These are phyloP conservation scores for Entamoeba histolytica DNA, from an alignment of 208 protist species.

Conservation along the genomic window DNA sequence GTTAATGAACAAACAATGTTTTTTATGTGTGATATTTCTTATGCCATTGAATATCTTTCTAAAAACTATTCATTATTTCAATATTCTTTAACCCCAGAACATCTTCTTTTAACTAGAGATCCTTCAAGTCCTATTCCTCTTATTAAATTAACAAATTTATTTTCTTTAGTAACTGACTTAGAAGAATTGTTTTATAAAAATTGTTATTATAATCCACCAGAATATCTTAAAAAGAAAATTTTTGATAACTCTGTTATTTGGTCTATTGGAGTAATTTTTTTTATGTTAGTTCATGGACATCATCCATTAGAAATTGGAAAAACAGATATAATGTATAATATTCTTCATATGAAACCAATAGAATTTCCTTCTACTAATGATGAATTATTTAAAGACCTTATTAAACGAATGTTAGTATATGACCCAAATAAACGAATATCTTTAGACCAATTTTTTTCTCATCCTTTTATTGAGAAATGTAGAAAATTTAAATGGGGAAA, in stretches of 20 bases:
- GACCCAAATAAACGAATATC: slow-evolving; percentile 33
- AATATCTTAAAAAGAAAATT: not conserved
- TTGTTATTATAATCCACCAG: not conserved
- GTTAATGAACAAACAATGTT: not conserved
- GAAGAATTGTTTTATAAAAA: not conserved
- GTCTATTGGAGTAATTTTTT: not conserved
- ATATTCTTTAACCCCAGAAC: not conserved
- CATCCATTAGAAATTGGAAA: not conserved
- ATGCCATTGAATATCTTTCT: not conserved
- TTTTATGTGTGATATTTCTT: not conserved
- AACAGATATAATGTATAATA: not conserved
- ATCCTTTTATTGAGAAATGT: slow-evolving; percentile 40
- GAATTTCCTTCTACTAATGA: not conserved
- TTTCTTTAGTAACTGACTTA: not conserved
- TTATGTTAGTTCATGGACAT: not conserved
- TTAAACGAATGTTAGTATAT: slow-evolving; percentile 27
- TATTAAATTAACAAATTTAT: not conserved
- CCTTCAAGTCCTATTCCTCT: not conserved
- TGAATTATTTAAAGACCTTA: slow-evolving; percentile 26
- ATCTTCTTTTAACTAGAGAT: not conserved
- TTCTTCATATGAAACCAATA: not conserved
- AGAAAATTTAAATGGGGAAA: not conserved
- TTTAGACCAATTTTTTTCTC: slow-evolving; percentile 38
- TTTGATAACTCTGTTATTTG: not conserved
- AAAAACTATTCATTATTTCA: not conserved